Conservation (phyloP, 805 yeast species). For the Wickerhamiella domercqiae region DNA sequence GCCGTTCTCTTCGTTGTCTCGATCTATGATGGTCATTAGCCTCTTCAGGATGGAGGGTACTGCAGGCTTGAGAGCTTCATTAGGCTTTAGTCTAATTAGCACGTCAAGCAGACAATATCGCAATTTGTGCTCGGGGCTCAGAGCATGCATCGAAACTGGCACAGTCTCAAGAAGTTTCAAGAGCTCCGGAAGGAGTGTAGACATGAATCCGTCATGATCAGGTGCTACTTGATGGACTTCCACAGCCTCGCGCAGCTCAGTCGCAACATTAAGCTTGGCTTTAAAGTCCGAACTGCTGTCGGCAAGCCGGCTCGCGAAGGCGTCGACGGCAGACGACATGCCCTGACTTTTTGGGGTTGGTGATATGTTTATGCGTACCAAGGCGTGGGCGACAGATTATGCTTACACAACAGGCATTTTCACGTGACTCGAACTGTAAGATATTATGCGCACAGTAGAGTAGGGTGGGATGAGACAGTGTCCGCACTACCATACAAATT, state of each 20-base stretch:
- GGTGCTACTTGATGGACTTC: conserved; percentile 69
- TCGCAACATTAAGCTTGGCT: conserved; percentile 49
- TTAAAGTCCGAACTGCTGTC: conserved; percentile 33
- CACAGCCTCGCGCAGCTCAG: conserved; percentile 74
- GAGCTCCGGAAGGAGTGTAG: conserved; percentile 55
- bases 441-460: too few relatives aligned
- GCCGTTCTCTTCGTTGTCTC: conserved; percentile 93
- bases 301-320: conserved; percentile 15
- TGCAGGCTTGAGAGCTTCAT: conserved; percentile 63
- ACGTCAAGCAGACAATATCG: conserved; percentile 66
- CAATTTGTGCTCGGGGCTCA: conserved; percentile 31
- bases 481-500: too few relatives aligned
- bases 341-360: background rate
- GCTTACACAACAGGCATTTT: conserved; percentile 2
- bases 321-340: conserved; percentile 12
- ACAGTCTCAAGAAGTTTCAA: conserved; percentile 45
- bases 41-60: conserved; percentile 44
- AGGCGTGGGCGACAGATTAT: background rate
- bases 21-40: conserved; percentile 42
- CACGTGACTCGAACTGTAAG: conserved; percentile 6
- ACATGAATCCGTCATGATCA: conserved; percentile 66
- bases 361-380: background rate
- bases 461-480: too few relatives aligned
- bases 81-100: conserved; percentile 65
- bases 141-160: conserved; percentile 27